Percentiles rank a stretch among this genome's conserved stretches.
phyloP scores from a whole-genome alignment of 192 early-diverging fungal genomes.

The Coemansia sp. region DNA sequence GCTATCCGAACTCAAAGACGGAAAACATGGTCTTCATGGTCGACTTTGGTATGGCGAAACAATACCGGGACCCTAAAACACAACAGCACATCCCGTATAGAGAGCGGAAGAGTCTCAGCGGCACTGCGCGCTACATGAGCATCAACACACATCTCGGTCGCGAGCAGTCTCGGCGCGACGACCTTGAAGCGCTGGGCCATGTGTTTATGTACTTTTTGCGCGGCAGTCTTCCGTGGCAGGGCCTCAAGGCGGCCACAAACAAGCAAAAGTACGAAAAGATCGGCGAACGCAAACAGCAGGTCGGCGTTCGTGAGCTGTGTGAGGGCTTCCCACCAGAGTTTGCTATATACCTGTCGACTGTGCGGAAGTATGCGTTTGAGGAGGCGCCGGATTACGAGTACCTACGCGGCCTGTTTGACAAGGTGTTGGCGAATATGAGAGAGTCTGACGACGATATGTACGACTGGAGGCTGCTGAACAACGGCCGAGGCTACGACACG shows the following conservation, averaged over 20 bases:
- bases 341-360: slow-evolving; percentile 85
- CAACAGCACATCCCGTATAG: slow-evolving; percentile 97
- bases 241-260: slow-evolving; percentile 95
- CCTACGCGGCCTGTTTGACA: slow-evolving; percentile 80
- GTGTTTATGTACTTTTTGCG: slow-evolving; percentile 99
- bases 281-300: slow-evolving; percentile 96
- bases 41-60: slow-evolving; percentile 99
- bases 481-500: slow-evolving; percentile 48
- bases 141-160: slow-evolving; percentile 97
- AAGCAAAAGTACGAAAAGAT: slow-evolving; percentile 99
- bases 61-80: slow-evolving; percentile 95
- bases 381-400: slow-evolving; percentile 98
- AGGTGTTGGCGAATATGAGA: slow-evolving; percentile 66
- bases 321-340: slow-evolving; percentile 94
- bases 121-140: slow-evolving; percentile 97
- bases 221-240: slow-evolving; percentile 95
- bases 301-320: slow-evolving; percentile 85
- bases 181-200: slow-evolving; percentile 95
- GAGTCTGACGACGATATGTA: slow-evolving; percentile 89
- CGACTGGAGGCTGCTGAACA: slow-evolving; percentile 80
- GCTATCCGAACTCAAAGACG: slow-evolving; percentile 63
- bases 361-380: slow-evolving; percentile 90
- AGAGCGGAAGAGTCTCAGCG: slow-evolving; percentile 91
- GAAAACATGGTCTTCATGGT: slow-evolving; percentile 81
- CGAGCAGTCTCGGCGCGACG: slow-evolving; percentile 97